phyloP scores from a whole-genome alignment of 2,329 filamentous ascomycete genomes.

The Didymella glomerata region DNA sequence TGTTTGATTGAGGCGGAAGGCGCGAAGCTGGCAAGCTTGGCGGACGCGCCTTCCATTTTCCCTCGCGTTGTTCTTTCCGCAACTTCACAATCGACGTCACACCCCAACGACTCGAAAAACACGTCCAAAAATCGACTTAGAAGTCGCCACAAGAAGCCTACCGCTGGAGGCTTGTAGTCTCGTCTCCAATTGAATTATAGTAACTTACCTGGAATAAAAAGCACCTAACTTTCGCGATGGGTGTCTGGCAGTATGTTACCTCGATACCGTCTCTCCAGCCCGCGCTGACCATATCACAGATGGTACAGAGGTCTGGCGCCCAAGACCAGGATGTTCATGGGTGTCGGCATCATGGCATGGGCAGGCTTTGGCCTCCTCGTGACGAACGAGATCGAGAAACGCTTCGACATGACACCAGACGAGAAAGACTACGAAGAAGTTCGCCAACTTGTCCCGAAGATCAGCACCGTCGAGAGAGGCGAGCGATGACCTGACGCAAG shows the following conservation, averaged over 20 bases:
- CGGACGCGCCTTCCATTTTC: constrained; percentile 12
- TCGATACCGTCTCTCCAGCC: not conserved
- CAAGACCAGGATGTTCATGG: constrained; percentile 75
- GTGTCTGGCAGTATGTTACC: constrained; percentile 48
- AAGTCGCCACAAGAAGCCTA: not conserved
- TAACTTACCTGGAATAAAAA: not conserved
- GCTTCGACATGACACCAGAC: constrained; percentile 74
- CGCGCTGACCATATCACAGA: constrained; percentile 30
- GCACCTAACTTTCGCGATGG: constrained; percentile 36
- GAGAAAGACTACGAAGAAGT: constrained; percentile 76
- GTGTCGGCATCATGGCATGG: constrained; percentile 78
- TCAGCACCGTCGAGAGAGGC: constrained; percentile 54
- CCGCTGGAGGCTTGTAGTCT: too few relatives aligned
- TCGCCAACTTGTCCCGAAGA: constrained; percentile 67
- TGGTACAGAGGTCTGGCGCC: constrained; percentile 74
- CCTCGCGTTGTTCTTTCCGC: not conserved
- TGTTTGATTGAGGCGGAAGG: constrained; percentile 10
- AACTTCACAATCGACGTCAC: constrained; percentile 4
- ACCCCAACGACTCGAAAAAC: not conserved
- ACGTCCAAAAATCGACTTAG: not conserved
- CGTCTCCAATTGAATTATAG: not conserved
- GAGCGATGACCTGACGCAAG: not conserved
- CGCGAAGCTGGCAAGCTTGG: constrained; percentile 19
- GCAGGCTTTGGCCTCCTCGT: constrained; percentile 76
- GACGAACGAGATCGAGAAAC: constrained; percentile 76